These are phyloP conservation scores for Aquilaria malaccensis DNA, from an alignment of 345 rosid genomes.

Conservation along the genomic window DNA sequence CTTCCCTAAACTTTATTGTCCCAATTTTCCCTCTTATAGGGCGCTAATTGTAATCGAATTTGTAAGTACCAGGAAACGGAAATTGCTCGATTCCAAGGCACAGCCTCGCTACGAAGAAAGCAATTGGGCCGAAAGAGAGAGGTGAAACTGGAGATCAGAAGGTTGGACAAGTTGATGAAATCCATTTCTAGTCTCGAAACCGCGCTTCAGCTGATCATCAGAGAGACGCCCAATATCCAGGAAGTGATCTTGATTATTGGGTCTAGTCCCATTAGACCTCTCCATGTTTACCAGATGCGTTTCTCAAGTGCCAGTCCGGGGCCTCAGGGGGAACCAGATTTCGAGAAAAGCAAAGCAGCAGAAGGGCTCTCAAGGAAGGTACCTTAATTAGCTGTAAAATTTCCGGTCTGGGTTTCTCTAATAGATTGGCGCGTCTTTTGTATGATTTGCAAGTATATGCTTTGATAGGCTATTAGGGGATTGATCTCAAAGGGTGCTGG, in stretches of 20 bases:
- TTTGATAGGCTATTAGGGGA: conserved; percentile 61
- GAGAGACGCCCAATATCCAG: conserved; percentile 35
- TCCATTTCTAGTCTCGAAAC: conserved; percentile 38
- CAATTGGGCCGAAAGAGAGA: conserved; percentile 53
- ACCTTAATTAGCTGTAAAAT: neutral
- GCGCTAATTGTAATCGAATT: conserved; percentile 9
- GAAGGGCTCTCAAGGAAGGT: conserved; percentile 86
- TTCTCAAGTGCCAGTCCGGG: conserved; percentile 32
- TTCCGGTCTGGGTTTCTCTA: conserved; percentile 1
- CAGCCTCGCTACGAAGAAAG: conserved; percentile 43
- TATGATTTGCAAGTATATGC: conserved; percentile 1
- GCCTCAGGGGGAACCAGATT: conserved; percentile 31
- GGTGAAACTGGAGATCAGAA: conserved; percentile 53
- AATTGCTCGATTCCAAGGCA: conserved; percentile 34
- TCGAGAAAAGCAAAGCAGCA: conserved; percentile 47
- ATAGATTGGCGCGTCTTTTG: neutral
- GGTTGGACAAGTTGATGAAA: conserved; percentile 62
- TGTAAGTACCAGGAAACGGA: conserved; percentile 41
- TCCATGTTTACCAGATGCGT: conserved; percentile 46
- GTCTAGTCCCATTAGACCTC: conserved; percentile 74
- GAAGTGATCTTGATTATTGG: conserved; percentile 61
- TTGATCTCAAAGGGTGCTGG: conserved; percentile 81
- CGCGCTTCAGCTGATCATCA: conserved; percentile 42
- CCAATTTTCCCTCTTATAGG: conserved; percentile 3
- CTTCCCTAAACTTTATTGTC: conserved; percentile 11